Evolutionary conservation across 2,329 filamentous ascomycete species (phyloP), one percentile per base, ranked within the genome.

Genomic region (Pochonia chlamydosporia): DNA sequence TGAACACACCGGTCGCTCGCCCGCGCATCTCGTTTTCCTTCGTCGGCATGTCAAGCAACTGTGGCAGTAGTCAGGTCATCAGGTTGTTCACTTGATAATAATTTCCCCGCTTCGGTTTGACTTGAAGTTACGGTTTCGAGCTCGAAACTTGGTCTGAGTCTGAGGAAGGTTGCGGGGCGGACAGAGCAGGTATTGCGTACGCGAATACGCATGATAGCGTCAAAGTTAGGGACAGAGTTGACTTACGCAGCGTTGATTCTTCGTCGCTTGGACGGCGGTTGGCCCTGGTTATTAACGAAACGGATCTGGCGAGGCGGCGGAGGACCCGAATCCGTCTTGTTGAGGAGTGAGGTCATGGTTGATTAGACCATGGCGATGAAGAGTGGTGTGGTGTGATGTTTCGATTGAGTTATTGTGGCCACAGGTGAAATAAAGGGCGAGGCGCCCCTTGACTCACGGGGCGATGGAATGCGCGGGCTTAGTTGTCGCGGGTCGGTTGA

Each of bases 221-320:
- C n/a, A n/a, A n/a, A n/a, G n/a, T n/a, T 7, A 21, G 23, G 20
- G 23, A 30, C 7, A 24, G 39, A 21, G 10, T 25, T 31, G 41
- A 76, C 82, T 66, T 75, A 87, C 81, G 87, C 87, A 59, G 87
- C 84, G 68, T 84, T 89, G 60, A 92, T 87, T 58, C 87, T 77
- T 61, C 87, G 78, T 57, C 87, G 76, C 67, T 91, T 92, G 23
- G 85, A 84, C 52, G 87, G 86, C 42, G 87, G 87, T 54, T 88
- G 85, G 52, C 87, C 87, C 67, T 90, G 85, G 59, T 84, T 89
- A 54, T 89, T 87, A 57, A 92, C 87, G 64, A 91, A 92, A 57
- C 87, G 84, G 56, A 89, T 87, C 63, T 78, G 76, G 64, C 78
- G 49, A 31, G 46, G 81, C 48, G 70, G 75, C 40, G 73, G 68